These are phyloP conservation scores for Salvia hispanica DNA, from an alignment of 257 asterid genomes.

Conservation along the genomic window DNA sequence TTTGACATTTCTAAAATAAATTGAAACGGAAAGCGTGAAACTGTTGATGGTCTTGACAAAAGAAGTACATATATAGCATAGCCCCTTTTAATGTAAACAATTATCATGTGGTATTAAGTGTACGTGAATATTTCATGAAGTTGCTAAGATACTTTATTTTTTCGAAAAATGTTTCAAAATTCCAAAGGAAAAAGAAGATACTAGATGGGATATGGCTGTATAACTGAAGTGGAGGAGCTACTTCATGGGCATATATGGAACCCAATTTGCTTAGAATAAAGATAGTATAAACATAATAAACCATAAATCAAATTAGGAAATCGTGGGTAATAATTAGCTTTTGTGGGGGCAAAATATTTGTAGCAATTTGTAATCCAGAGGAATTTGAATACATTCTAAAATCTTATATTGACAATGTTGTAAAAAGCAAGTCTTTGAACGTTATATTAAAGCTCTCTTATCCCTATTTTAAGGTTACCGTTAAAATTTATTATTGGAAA, in stretches of 20 bases:
- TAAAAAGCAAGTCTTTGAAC: not conserved
- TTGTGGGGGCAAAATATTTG: not conserved
- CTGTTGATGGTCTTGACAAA: too few relatives aligned
- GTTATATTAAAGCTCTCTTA: not conserved
- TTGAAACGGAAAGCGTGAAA: too few relatives aligned
- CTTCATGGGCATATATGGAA: not conserved
- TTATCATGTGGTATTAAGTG: too few relatives aligned
- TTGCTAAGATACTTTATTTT: too few relatives aligned
- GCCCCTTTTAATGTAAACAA: too few relatives aligned
- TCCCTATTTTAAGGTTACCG: not conserved
- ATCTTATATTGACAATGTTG: constrained; percentile 6
- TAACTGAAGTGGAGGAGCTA: not conserved
- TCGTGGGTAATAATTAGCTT: not conserved
- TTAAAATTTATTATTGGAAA: not conserved
- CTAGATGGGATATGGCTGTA: not conserved
- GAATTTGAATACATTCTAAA: constrained; percentile 26
- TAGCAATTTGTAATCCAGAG: not conserved
- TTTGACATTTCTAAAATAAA: too few relatives aligned
- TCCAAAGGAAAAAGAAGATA: too few relatives aligned
- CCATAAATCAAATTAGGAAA: not conserved
- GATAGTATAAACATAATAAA: not conserved
- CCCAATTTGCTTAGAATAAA: not conserved
- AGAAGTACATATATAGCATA: too few relatives aligned
- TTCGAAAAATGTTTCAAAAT: too few relatives aligned
- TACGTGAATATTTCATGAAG: too few relatives aligned